Base-by-base conservation (phyloP, 257 asterid species). In the Linaria vulgaris region DNA sequence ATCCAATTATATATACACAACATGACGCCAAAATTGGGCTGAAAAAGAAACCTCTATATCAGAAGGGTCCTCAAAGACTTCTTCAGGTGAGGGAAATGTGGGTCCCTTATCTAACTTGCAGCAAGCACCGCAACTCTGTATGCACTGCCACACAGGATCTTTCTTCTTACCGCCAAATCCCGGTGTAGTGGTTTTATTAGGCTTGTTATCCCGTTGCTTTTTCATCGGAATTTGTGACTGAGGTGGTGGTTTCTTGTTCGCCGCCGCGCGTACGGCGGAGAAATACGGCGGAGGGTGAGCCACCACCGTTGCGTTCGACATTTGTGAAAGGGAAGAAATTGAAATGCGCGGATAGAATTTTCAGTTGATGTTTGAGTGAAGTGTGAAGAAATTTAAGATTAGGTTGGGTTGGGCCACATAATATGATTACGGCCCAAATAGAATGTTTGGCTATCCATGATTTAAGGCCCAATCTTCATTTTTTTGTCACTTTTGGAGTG, bases 21-120 rank as follows among this genome's bases (percentile, higher is more conserved):
- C n/a, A n/a, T n/a, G n/a, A n/a, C n/a, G n/a, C n/a, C n/a, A n/a
- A n/a, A n/a, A n/a, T n/a, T n/a, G n/a, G n/a, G n/a, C n/a, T n/a
- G 13, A 55, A 58, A 72, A 52, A 52, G 49, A n/a, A 65, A 91
- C 98, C 98, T 91, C 66, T 43, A 83, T 21, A 55, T 91, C 96
- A 57, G 88, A 74, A 76, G 88, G 89, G 71, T 86, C 94, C 3
- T 88, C 95, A 49, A 91, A 88, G 39, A 91, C 71, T 56, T 91
- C 96, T 48, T 83, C 96, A 13, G 96, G 76, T 24, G 86, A 74
- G 7, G 98, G 98, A 59, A 91, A 91, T 17, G 71, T 64, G 44
- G 92, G 96, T 55, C 94, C 96, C 67, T 91, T 91, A 15, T 88
- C 80, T 57, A 91, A 94, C 55, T 91, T 91, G 75, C 98, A 91